A percentile compares a stretch with the other conserved stretches of the same genome.
Conservation (phyloP, 2,329 filamentous ascomycete genomes). For the Orbilia brochopaga region DNA sequence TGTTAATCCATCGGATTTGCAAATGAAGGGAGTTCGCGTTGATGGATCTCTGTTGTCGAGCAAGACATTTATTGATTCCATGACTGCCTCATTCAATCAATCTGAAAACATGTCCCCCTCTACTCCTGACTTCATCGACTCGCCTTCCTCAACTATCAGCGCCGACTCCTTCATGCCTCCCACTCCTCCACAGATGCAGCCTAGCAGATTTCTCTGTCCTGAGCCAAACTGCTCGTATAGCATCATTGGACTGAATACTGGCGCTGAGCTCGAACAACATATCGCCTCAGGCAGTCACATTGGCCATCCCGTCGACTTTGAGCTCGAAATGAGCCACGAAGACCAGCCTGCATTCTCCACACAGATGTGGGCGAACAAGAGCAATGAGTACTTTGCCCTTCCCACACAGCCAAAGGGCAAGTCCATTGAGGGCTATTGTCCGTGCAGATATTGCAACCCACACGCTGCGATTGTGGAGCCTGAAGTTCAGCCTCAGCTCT, state of each 20-base stretch:
- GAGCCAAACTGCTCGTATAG: conserved; percentile 46
- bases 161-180: conserved; percentile 49
- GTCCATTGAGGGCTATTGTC: conserved; percentile 27
- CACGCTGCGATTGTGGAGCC: conserved; percentile 14
- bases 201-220: conserved; percentile 42
- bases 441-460: conserved; percentile 49
- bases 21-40: conserved; percentile 45
- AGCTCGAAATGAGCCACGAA: conserved; percentile 42
- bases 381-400: conserved; percentile 39
- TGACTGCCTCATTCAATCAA: conserved; percentile 46
- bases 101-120: conserved; percentile 45
- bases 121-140: conserved; percentile 48
- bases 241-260: conserved; percentile 37
- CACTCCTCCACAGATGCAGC: conserved; percentile 41
- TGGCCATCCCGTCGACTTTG: conserved; percentile 43
- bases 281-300: conserved; percentile 39
- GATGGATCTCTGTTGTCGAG: conserved; percentile 45
- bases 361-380: conserved; percentile 42
- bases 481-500: conserved; percentile 29
- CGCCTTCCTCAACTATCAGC: conserved; percentile 42
- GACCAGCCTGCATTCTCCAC: conserved; percentile 36
- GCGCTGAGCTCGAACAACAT: conserved; percentile 44
- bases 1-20: conserved; percentile 44
- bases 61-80: conserved; percentile 49
- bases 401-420: conserved; percentile 46